phyloP scores from a whole-genome alignment of 208 protist species.

The Crithidia bombi region DNA sequence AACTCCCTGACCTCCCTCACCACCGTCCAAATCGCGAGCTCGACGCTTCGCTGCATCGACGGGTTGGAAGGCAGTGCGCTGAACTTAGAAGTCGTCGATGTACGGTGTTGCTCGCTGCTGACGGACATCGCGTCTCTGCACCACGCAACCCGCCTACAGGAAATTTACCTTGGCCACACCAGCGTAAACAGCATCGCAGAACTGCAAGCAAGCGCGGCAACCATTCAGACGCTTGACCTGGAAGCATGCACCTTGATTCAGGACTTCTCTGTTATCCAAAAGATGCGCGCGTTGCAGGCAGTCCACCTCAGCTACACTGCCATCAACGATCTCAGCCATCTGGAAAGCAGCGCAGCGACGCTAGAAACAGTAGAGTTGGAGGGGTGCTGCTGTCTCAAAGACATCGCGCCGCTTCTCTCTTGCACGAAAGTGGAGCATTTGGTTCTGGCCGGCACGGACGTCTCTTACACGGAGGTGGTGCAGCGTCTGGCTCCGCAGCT shows the following conservation, averaged over 20 bases:
- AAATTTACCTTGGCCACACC: slow-evolving; percentile 10
- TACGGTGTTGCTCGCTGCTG: slow-evolving; percentile 20
- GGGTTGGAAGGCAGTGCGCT: slow-evolving; percentile 8
- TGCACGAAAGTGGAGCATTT: slow-evolving; percentile 3
- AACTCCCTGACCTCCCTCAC: background rate
- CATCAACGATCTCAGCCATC: background rate
- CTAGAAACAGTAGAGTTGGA: slow-evolving; percentile 9
- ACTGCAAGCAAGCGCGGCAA: slow-evolving; percentile 6
- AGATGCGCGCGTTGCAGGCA: background rate
- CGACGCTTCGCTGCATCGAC: background rate
- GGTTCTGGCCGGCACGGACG: background rate
- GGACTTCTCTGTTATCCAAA: background rate
- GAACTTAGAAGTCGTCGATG: slow-evolving; percentile 11
- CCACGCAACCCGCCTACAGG: background rate
- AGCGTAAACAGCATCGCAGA: background rate
- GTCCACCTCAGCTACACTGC: slow-evolving; percentile 13
- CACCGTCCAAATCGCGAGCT: slow-evolving; percentile 6
- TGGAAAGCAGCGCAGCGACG: slow-evolving; percentile 4
- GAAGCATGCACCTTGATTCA: background rate
- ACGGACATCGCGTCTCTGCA: slow-evolving; percentile 7
- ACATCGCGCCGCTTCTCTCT: background rate
- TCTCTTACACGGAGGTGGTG: slow-evolving; percentile 2
- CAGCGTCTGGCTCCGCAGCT: background rate
- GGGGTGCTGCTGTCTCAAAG: background rate
- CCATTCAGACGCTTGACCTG: slow-evolving; percentile 3